phyloP scores from a whole-genome alignment of 1,284 basidiomycete genomes.

The Malassezia psittaci region DNA sequence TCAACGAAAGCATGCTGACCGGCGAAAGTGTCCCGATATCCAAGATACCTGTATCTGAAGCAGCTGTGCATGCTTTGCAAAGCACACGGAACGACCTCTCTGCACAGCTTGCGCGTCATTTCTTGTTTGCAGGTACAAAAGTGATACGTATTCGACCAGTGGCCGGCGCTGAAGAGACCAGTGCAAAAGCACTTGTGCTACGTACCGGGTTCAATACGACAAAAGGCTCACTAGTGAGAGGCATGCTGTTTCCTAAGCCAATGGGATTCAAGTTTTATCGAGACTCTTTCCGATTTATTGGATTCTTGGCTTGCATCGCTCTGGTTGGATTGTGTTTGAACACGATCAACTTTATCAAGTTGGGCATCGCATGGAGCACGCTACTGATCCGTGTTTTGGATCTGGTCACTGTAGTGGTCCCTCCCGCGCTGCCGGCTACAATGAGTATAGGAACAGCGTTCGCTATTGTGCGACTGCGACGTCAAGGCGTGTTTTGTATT shows the following conservation, averaged over 20 bases:
- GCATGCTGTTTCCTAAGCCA: conserved; percentile 97
- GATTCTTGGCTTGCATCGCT: conserved; percentile 78
- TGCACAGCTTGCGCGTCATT: conserved; percentile 68
- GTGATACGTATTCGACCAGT: conserved; percentile 70
- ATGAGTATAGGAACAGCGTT: conserved; percentile 96
- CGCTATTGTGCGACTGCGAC: conserved; percentile 78
- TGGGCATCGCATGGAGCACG: conserved; percentile 73
- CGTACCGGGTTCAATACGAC: conserved; percentile 94
- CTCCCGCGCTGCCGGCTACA: conserved; percentile 91
- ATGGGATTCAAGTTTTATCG: conserved; percentile 88
- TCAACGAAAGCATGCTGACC: conserved; percentile 97
- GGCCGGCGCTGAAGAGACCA: conserved; percentile 48
- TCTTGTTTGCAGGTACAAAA: conserved; percentile 82
- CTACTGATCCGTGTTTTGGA: conserved; percentile 87
- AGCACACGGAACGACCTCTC: conserved; percentile 51
- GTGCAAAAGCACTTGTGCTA: conserved; percentile 75
- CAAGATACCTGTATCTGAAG: conserved; percentile 59
- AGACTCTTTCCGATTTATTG: conserved; percentile 93
- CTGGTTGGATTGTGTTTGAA: conserved; percentile 59
- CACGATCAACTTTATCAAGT: conserved; percentile 78
- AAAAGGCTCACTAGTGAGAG: conserved; percentile 86
- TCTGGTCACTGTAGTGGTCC: conserved; percentile 95
- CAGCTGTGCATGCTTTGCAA: conserved; percentile 26
- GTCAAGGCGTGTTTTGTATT: conserved; percentile 86
- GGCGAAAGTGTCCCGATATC: conserved; percentile 89